phyloP scores from a whole-genome alignment of 805 yeast species.

The Debaryomyces prosopidis region DNA sequence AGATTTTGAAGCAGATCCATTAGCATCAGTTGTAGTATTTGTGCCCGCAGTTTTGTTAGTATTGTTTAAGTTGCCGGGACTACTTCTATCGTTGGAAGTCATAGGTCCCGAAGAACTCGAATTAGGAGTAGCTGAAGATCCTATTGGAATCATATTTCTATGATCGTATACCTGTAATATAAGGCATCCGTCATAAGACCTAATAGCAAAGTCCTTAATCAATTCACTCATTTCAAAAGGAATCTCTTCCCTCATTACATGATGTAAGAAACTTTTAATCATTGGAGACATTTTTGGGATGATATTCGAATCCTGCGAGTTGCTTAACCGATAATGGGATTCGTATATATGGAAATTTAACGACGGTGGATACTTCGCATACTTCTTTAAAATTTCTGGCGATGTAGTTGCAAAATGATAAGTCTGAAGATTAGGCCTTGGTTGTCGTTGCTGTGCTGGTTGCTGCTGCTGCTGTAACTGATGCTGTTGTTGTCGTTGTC shows the following conservation, averaged over 20 bases:
- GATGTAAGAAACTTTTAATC: slow-evolving; percentile 75
- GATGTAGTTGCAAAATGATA: slow-evolving; percentile 69
- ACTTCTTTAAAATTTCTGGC: slow-evolving; percentile 73
- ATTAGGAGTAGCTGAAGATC: background rate
- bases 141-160: slow-evolving; percentile 45
- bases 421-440: slow-evolving; percentile 26
- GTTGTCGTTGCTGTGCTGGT: slow-evolving; percentile 20
- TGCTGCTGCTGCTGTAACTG: slow-evolving; percentile 20
- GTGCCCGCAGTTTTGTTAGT: background rate
- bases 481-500: slow-evolving; percentile 28
- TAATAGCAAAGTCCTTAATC: slow-evolving; percentile 79
- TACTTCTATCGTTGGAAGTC: background rate
- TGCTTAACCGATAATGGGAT: slow-evolving; percentile 88
- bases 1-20: slow-evolving; percentile 8
- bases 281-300: slow-evolving; percentile 79
- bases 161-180: slow-evolving; percentile 88
- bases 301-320: slow-evolving; percentile 73
- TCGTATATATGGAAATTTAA: slow-evolving; percentile 88
- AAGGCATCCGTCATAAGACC: slow-evolving; percentile 86
- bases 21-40: slow-evolving; percentile 2
- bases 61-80: background rate
- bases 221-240: slow-evolving; percentile 91
- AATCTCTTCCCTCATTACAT: slow-evolving; percentile 76
- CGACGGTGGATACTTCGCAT: slow-evolving; percentile 74
- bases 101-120: background rate